phyloP scores from a whole-genome alignment of 352 stramenopile genomes.

The Globisporangium nodosum region DNA sequence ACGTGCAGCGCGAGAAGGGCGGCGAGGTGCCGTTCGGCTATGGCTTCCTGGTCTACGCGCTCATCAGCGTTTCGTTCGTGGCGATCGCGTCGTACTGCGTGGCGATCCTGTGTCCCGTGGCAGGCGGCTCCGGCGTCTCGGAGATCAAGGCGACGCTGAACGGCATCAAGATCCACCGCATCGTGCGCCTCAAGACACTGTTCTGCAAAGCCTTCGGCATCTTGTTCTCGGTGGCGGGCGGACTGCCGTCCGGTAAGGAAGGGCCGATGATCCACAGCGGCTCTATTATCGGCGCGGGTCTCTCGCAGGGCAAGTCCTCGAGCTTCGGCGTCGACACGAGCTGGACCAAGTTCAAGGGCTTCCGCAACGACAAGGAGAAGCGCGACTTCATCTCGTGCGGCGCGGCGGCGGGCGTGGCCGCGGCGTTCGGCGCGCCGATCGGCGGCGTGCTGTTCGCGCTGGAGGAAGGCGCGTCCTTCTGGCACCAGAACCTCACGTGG shows the following conservation, averaged over 20 bases:
- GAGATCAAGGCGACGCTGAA: conserved; percentile 99
- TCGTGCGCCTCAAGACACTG: conserved; percentile 95
- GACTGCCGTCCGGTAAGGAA: conserved; percentile 83
- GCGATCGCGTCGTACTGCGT: conserved; percentile 88
- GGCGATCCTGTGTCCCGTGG: conserved; percentile 93
- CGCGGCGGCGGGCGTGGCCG: conserved; percentile 94
- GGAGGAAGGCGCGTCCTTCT: conserved; percentile 98
- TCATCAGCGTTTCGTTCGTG: conserved; percentile 92
- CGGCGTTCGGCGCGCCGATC: conserved; percentile 97
- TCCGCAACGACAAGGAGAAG: conserved; percentile 95
- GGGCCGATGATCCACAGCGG: conserved; percentile 90
- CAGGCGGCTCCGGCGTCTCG: conserved; percentile 93
- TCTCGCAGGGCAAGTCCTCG: conserved; percentile 91
- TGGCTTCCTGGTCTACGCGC: conserved; percentile 88
- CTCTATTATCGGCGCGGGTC: conserved; percentile 90
- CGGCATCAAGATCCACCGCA: conserved; percentile 94
- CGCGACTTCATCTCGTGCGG: conserved; percentile 97
- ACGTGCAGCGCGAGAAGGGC: conserved; percentile 54
- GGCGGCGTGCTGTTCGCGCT: conserved; percentile 97
- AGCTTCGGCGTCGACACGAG: conserved; percentile 85
- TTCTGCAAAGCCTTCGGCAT: conserved; percentile 94
- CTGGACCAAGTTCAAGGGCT: conserved; percentile 89
- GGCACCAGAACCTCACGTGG: conserved; percentile 98
- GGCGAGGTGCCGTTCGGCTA: conserved; percentile 46
- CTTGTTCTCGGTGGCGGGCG: conserved; percentile 74